phyloP scores from a whole-genome alignment of 2,329 filamentous ascomycete genomes.

The Stemphylium beticola region DNA sequence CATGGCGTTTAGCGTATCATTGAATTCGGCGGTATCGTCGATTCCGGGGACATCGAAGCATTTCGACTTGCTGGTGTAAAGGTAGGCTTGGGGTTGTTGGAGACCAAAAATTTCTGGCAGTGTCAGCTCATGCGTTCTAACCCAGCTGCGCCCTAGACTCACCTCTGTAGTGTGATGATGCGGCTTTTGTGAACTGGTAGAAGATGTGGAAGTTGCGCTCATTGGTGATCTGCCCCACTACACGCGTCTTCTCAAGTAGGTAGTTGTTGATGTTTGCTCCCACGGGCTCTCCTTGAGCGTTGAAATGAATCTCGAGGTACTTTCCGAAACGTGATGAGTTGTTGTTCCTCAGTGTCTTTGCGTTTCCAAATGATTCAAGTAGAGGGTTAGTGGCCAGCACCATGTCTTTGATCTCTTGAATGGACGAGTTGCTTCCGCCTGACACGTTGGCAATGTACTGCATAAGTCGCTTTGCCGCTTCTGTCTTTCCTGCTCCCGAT shows the following conservation, averaged over 20 bases:
- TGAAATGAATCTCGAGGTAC: constrained; percentile 97
- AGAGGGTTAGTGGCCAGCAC: constrained; percentile 97
- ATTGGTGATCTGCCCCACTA: constrained; percentile 92
- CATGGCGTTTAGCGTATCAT: constrained; percentile 94
- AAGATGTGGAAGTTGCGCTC: constrained; percentile 99
- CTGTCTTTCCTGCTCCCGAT: constrained; percentile 97
- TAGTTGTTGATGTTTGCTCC: constrained; percentile 99
- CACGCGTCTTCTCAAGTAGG: constrained; percentile 90
- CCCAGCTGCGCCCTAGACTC: constrained; percentile 15
- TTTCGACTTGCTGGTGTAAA: constrained; percentile 92
- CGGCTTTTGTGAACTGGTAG: constrained; percentile 97
- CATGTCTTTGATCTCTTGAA: constrained; percentile 99
- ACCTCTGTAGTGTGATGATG: constrained; percentile 80
- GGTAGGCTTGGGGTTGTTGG: constrained; percentile 88
- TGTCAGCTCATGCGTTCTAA: constrained; percentile 17
- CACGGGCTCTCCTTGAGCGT: constrained; percentile 85
- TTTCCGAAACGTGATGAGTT: constrained; percentile 99
- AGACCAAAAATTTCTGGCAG: constrained; percentile 77
- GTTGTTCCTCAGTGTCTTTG: constrained; percentile 97
- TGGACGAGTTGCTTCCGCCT: constrained; percentile 80
- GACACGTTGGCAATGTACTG: constrained; percentile 99
- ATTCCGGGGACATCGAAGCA: constrained; percentile 94
- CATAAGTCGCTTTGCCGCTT: constrained; percentile 98
- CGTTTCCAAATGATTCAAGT: constrained; percentile 97
- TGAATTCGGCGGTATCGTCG: constrained; percentile 86